phyloP scores from a whole-genome alignment of 2,329 filamentous ascomycete species.

The Apiospora marii region DNA sequence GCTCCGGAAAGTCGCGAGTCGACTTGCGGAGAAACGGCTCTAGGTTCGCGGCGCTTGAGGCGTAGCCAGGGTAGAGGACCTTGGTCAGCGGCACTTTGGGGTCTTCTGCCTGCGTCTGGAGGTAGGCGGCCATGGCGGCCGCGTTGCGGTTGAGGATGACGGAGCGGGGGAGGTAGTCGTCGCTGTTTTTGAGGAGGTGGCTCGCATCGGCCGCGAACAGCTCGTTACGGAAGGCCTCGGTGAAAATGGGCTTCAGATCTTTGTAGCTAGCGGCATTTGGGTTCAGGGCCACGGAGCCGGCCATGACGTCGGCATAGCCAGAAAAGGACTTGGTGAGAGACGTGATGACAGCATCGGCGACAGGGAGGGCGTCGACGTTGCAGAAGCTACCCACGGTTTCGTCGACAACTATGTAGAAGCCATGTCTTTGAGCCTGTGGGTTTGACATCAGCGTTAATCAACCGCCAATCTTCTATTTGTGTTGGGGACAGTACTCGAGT shows the following conservation, averaged over 20 bases:
- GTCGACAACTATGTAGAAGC: slow-evolving; percentile 55
- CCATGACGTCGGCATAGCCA: slow-evolving; percentile 56
- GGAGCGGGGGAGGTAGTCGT: slow-evolving; percentile 51
- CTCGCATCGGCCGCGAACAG: slow-evolving; percentile 56
- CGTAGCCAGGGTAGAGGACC: slow-evolving; percentile 54
- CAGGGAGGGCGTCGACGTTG: slow-evolving; percentile 58
- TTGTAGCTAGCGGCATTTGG: slow-evolving; percentile 31
- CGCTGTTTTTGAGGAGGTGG: slow-evolving; percentile 54
- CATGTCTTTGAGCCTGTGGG: slow-evolving; percentile 47
- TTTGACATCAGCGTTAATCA: not conserved
- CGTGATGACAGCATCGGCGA: slow-evolving; percentile 55
- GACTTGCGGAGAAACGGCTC: slow-evolving; percentile 43
- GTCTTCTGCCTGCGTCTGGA: slow-evolving; percentile 43
- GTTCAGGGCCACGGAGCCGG: slow-evolving; percentile 36
- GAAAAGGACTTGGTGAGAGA: slow-evolving; percentile 65
- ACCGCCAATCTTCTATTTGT: no score
- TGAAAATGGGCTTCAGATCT: slow-evolving; percentile 35
- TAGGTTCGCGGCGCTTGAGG: slow-evolving; percentile 30
- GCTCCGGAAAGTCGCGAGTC: slow-evolving; percentile 53
- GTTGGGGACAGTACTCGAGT: no score
- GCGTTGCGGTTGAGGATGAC: slow-evolving; percentile 53
- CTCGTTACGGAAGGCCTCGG: slow-evolving; percentile 50
- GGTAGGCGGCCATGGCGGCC: slow-evolving; percentile 48
- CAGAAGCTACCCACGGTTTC: slow-evolving; percentile 57
- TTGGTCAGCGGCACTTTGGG: slow-evolving; percentile 45